Evolutionary conservation across 371 early-diverging fungal species (phyloP).

Genomic region (Phascolomyces articulosus): DNA sequence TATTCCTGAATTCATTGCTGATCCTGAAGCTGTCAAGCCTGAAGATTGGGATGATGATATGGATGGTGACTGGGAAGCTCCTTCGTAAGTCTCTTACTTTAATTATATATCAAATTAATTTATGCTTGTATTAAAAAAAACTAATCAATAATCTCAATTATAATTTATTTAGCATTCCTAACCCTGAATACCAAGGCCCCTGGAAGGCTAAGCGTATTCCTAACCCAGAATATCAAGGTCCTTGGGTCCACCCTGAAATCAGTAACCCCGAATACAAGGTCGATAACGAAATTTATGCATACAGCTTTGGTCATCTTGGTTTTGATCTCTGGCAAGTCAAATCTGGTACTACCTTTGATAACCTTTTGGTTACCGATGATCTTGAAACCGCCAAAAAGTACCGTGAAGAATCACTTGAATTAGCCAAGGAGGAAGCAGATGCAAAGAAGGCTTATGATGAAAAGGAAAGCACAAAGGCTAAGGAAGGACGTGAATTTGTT

Average conservation of each 20-base stretch:
- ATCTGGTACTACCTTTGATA: constrained; percentile 90
- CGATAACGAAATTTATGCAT: constrained; percentile 80
- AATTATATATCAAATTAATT: constrained; percentile 17
- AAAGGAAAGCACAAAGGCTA: constrained; percentile 37
- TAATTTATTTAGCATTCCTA: constrained; percentile 65
- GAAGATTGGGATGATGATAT: constrained; percentile 92
- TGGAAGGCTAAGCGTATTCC: constrained; percentile 83
- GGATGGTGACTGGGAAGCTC: constrained; percentile 91
- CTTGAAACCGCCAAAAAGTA: constrained; percentile 71
- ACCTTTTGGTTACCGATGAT: constrained; percentile 81
- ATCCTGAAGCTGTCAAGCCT: constrained; percentile 88
- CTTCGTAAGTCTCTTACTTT: constrained; percentile 46
- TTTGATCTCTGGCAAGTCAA: constrained; percentile 98
- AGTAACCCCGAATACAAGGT: constrained; percentile 92
- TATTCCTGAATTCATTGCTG: constrained; percentile 79
- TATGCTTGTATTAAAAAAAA: constrained; percentile 48
- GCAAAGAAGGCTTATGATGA: constrained; percentile 48
- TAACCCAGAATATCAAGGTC: constrained; percentile 96
- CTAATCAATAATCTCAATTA: too few species aligned
- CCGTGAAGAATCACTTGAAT: constrained; percentile 65
- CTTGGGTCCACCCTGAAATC: constrained; percentile 90
- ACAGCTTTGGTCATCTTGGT: constrained; percentile 84
- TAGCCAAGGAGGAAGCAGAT: constrained; percentile 58
- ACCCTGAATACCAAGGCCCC: constrained; percentile 89
- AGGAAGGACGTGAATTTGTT: constrained; percentile 15